Evolutionary conservation across 169 alveolate species (phyloP).

Genomic region (Hepatocystis sp.): DNA sequence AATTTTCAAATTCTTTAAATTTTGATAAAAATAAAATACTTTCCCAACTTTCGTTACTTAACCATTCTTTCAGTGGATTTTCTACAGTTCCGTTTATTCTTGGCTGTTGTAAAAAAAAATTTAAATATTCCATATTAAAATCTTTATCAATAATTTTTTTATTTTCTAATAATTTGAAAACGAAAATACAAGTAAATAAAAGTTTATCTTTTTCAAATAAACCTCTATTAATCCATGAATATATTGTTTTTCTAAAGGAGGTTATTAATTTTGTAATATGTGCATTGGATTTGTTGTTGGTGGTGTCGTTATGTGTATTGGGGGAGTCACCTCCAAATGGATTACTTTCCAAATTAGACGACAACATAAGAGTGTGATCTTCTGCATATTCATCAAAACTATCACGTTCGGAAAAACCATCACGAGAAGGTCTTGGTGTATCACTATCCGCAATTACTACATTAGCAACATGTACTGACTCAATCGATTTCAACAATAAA

Average conservation of each 20-base stretch:
- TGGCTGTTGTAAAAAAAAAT: slow-evolving; percentile 91
- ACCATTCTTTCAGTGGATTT: slow-evolving; percentile 95
- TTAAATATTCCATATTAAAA: slow-evolving; percentile 89
- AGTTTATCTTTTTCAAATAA: slow-evolving; percentile 96
- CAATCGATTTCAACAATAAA: slow-evolving; percentile 89
- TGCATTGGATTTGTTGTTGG: slow-evolving; percentile 5
- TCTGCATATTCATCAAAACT: not conserved
- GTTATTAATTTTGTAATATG: slow-evolving; percentile 84
- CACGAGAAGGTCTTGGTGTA: slow-evolving; percentile 90
- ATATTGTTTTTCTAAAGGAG: slow-evolving; percentile 93
- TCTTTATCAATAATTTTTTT: slow-evolving; percentile 91
- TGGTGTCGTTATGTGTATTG: not conserved
- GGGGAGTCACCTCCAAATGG: too few relatives aligned
- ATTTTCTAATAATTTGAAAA: slow-evolving; percentile 94
- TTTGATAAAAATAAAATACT: slow-evolving; percentile 87
- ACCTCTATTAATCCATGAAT: slow-evolving; percentile 96
- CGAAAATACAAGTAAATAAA: slow-evolving; percentile 93
- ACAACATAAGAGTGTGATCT: too few relatives aligned
- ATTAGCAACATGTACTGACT: slow-evolving; percentile 79
- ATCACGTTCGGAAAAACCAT: not conserved
- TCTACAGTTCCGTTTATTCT: slow-evolving; percentile 91
- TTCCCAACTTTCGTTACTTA: slow-evolving; percentile 94
- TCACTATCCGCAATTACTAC: slow-evolving; percentile 47
- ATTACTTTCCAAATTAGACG: too few relatives aligned
- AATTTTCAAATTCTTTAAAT: slow-evolving; percentile 94